Conservation (phyloP, 768 basidiomycete species). For the Mycena venus region DNA sequence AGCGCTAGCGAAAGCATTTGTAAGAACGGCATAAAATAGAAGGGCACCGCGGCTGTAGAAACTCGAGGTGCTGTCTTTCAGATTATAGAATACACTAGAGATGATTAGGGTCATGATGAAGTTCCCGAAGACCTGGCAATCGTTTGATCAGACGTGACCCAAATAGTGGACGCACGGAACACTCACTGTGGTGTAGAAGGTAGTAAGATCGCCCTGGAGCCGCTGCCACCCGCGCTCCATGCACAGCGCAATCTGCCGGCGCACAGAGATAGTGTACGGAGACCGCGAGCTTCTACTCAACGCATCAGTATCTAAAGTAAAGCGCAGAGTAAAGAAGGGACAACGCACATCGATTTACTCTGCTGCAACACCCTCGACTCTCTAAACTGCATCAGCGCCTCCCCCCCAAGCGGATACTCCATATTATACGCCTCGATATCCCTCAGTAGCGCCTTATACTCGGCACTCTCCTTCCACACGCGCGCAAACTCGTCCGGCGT, state of each 20-base stretch:
- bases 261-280: conserved; percentile 60
- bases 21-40: conserved; percentile 55
- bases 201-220: conserved; percentile 53
- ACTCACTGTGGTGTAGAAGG: conserved; percentile 33
- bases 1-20: conserved; percentile 53
- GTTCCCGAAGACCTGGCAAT: conserved; percentile 35
- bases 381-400: conserved; percentile 46
- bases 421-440: conserved; percentile 50
- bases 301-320: neutral
- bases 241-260: conserved; percentile 59
- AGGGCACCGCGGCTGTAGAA: conserved; percentile 59
- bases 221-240: conserved; percentile 61
- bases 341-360: conserved; percentile 49
- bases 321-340: neutral
- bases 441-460: conserved; percentile 40
- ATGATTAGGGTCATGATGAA: conserved; percentile 35
- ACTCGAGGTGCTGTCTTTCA: conserved; percentile 52
- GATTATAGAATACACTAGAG: conserved; percentile 56
- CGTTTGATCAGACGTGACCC: neutral
- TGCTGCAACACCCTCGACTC: conserved; percentile 47
- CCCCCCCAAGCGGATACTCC: conserved; percentile 43
- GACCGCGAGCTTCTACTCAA: conserved; percentile 37
- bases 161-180: neutral
- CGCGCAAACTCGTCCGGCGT: conserved; percentile 58
- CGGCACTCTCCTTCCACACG: conserved; percentile 51